These are phyloP conservation scores for Sporobolus alterniflorus DNA, from an alignment of 202 grass and related monocot genomes.

Conservation along the genomic window DNA sequence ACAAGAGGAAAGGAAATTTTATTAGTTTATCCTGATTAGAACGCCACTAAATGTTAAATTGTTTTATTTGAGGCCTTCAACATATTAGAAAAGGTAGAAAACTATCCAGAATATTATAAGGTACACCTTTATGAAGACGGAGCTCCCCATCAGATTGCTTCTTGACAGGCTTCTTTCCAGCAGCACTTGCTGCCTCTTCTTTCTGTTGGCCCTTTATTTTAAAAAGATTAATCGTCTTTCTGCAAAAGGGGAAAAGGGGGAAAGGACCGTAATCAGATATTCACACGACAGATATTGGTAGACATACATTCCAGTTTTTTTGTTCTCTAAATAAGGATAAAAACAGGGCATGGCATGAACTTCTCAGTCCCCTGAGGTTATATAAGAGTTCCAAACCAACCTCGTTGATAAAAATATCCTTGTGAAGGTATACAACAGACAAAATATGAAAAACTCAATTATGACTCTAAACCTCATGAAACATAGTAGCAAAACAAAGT, in stretches of 20 bases:
- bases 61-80: conserved; percentile 15
- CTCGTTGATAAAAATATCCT: no score
- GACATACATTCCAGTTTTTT: not conserved
- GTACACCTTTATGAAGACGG: conserved; percentile 75
- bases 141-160: conserved; percentile 88
- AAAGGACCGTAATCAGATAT: conserved; percentile 21
- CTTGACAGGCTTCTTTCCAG: conserved; percentile 66
- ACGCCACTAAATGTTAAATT: not conserved
- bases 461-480: no score
- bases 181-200: conserved; percentile 73
- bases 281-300: not conserved
- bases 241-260: conserved; percentile 4
- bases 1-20: not conserved
- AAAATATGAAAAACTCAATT: no score
- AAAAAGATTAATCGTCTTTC: conserved; percentile 85
- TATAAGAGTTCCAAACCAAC: no score
- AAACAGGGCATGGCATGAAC: not conserved
- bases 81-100: not conserved
- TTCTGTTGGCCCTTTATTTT: conserved; percentile 90
- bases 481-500: no score
- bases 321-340: not conserved
- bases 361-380: no score
- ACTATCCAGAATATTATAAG: not conserved
- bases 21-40: not conserved
- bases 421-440: no score